Base-by-base conservation (phyloP, 2,329 filamentous ascomycete species). In the Trichoderma lentiforme region DNA sequence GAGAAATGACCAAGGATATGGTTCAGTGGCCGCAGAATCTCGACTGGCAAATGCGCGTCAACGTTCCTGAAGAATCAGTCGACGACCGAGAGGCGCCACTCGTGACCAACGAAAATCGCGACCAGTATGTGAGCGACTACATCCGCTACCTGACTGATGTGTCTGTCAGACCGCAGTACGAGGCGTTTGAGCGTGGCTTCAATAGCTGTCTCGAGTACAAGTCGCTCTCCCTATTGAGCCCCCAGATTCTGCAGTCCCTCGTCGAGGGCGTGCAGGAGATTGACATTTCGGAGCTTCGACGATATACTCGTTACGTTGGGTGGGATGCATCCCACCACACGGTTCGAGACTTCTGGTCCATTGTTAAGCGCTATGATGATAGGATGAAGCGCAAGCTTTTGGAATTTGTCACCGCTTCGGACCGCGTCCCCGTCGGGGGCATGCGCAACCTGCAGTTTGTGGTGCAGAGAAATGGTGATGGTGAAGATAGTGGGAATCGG, bases 331-430 rank as follows among this genome's bases (percentile, higher is more conserved):
- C 84, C 0, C 91, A 96, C 75, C 88, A 85, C 15, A 89, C 91
- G 1, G 90, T 99, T 56, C 84, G 85, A 28, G 89, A 92, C 75
- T 98, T 99, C 80, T 99, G 96, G 96, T 86, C 86, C 14, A 87
- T 98, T 8, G 92, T 97, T 1, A 87, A 87, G 74, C 81, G 80
- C 43, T 96, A 89, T 78, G 86, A 89, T 72, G 86, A 91, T 18
- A 85, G 87, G 58, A 92, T 95, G 85, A 92, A 92, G 81, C 88
- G 90, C 67, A 90, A 89, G 76, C 83, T 99, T 39, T 86, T 99
- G 36, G 94, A 98, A 80, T 99, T 99, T 78, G 95, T 99, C 34
- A 99, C 96, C 15, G 95, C 95, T 0, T 95, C 91, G 76, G 95
- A 98, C 78, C 88, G 96, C 2, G 89, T 98, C 2, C 96, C 96